Percentiles rank a stretch among this genome's conserved stretches.
Evolutionary conservation across 345 rosid species (phyloP).

Genomic region (Murraya paniculata): DNA sequence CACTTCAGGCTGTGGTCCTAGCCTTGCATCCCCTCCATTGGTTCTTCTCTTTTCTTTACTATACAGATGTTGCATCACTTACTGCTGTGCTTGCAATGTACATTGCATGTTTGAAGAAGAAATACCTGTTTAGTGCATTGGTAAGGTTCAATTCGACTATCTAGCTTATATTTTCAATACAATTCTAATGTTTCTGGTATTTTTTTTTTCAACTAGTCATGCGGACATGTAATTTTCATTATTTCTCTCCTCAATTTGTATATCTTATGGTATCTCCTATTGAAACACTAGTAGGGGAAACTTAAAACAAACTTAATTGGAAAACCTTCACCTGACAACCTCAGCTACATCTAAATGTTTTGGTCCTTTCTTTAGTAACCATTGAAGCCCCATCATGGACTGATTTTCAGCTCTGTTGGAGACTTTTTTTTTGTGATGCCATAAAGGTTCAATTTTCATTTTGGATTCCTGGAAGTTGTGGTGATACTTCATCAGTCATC

Average conservation of each 20-base stretch:
- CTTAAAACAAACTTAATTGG: not conserved
- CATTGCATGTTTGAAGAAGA: conserved; percentile 72
- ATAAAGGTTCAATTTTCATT: not conserved
- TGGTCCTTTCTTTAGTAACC: not conserved
- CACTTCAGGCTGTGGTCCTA: conserved; percentile 52
- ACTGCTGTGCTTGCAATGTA: conserved; percentile 85
- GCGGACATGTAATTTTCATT: not conserved
- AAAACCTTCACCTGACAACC: not conserved
- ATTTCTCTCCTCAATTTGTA: not conserved
- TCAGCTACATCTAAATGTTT: not conserved
- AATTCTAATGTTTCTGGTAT: conserved; percentile 1
- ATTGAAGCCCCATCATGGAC: not conserved
- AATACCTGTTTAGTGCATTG: conserved; percentile 70
- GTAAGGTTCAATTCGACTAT: conserved; percentile 41
- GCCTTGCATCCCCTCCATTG: conserved; percentile 86
- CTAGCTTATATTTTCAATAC: not conserved
- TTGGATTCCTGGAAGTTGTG: not conserved
- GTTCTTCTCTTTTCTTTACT: conserved; percentile 93
- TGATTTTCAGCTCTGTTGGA: not conserved
- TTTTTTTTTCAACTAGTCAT: not conserved
- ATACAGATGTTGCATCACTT: conserved; percentile 92
- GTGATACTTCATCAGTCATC: not conserved
- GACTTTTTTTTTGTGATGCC: not conserved
- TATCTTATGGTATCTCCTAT: not conserved
- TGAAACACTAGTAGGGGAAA: not conserved